These are phyloP conservation scores for Ambrosia artemisiifolia DNA, from an alignment of 129 eudicot species.

Conservation along the genomic window DNA sequence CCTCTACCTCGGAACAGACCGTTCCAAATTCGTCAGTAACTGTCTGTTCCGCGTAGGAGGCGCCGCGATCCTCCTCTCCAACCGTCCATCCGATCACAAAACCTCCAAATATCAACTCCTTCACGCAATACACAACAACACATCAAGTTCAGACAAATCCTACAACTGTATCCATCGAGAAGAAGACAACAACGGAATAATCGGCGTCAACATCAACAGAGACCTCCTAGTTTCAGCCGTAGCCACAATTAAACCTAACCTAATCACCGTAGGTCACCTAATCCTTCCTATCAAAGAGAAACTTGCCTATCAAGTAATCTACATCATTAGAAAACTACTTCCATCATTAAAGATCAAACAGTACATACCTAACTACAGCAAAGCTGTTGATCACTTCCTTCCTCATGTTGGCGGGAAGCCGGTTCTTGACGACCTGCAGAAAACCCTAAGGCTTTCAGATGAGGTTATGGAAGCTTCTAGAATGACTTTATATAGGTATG, in stretches of 20 bases:
- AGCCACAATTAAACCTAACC: slow-evolving; percentile 35
- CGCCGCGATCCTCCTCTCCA: slow-evolving; percentile 57
- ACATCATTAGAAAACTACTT: slow-evolving; percentile 12
- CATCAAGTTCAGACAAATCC: slow-evolving; percentile 39
- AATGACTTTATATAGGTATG: slow-evolving; percentile 54
- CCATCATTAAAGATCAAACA: not conserved
- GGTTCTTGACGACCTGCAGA: slow-evolving; percentile 46
- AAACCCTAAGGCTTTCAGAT: slow-evolving; percentile 23
- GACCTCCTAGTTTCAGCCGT: slow-evolving; percentile 42
- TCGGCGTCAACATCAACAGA: slow-evolving; percentile 40
- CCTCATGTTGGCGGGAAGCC: slow-evolving; percentile 61
- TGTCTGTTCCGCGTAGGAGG: slow-evolving; percentile 53
- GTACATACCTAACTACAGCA: slow-evolving; percentile 42
- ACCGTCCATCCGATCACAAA: slow-evolving; percentile 18
- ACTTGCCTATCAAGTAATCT: slow-evolving; percentile 10
- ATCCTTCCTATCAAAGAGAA: slow-evolving; percentile 56
- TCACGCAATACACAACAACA: slow-evolving; percentile 46
- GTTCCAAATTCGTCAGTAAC: slow-evolving; percentile 32
- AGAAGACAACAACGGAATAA: slow-evolving; percentile 39
- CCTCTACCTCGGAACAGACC: slow-evolving; percentile 45
- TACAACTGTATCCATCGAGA: slow-evolving; percentile 41
- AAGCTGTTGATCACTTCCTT: slow-evolving; percentile 40
- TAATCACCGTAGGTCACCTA: slow-evolving; percentile 31
- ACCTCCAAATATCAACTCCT: slow-evolving; percentile 46
- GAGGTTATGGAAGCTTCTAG: slow-evolving; percentile 47